Evolutionary conservation across 2,329 filamentous ascomycete species (phyloP), one percentile per base, ranked within the genome.

Genomic region (Paecilomyces sp.): DNA sequence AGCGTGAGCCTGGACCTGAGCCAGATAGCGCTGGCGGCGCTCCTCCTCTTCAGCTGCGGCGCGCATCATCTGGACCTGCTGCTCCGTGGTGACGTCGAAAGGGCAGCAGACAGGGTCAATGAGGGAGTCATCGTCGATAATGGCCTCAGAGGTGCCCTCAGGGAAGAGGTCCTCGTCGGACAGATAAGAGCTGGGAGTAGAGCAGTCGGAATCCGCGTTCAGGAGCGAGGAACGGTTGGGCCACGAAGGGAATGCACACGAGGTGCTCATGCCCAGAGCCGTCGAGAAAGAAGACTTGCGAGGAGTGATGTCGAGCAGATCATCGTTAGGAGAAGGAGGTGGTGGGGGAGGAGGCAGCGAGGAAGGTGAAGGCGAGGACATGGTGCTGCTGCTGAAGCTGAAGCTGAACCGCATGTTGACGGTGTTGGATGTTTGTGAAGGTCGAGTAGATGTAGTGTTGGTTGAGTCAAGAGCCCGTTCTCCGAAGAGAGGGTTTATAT

Each of bases 241-340:
- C 76, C 76, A 78, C 3, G 76, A 77, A 8, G 76, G 76, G 56
- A 77, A 78, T 3, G 76, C 76, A 61, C 76, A 78, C 57, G 74
- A 70, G 30, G 71, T 75, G 66, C 70, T 75, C 68, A 74, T 70
- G 7, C 73, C 72, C 58, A 71, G 70, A 34, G 70, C 65, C 28
- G 66, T 70, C 25, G 74, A 76, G 68, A 77, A 77, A 36, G 74
- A 76, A 8, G 71, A 74, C 63, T 76, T 77, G 69, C 74, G 74
- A 9, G 75, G 75, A 36, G 68, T 69, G 64, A 77, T 76, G 58
- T 77, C 75, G 54, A 75, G 70, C 2, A 76, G 64, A 18, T 70
- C 69, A 63, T 77, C 71, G 63, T 63, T 72, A 11, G 72, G 73
- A 25, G 74, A 73, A 13, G 75, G 72, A 33, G 75, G 74, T 22